Evolutionary conservation across 2,329 filamentous ascomycete species (phyloP).

Genomic region (Pseudogymnoascus sp.): DNA sequence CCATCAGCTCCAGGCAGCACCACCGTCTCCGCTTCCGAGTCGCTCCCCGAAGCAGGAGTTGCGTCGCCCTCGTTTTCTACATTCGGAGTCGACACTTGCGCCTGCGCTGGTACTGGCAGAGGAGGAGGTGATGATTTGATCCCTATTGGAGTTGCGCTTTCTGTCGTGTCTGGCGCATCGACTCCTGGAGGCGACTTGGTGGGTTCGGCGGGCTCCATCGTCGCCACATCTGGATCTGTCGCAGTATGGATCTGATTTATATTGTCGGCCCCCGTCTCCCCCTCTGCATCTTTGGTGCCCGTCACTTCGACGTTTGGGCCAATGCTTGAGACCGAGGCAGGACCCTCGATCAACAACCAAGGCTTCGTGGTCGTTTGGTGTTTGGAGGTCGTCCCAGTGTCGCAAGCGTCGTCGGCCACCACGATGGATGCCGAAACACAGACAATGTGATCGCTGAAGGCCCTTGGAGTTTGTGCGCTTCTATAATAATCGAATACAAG

Average conservation of each 20-base stretch:
- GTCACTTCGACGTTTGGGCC: slow-evolving; percentile 12
- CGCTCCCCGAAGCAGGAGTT: slow-evolving; percentile 41
- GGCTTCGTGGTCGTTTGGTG: slow-evolving; percentile 7
- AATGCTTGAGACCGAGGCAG: slow-evolving; percentile 10
- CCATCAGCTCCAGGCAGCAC: slow-evolving; percentile 61
- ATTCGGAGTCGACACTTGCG: background rate
- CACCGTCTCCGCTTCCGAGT: slow-evolving; percentile 68
- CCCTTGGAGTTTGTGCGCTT: slow-evolving; percentile 8
- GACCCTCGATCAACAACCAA: slow-evolving; percentile 11
- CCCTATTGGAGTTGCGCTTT: slow-evolving; percentile 23
- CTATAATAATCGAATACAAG: background rate
- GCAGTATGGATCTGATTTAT: slow-evolving; percentile 30
- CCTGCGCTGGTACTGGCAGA: slow-evolving; percentile 15
- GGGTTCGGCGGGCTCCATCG: slow-evolving; percentile 3
- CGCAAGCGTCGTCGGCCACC: slow-evolving; percentile 6
- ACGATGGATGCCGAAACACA: slow-evolving; percentile 12
- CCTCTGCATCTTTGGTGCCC: slow-evolving; percentile 26
- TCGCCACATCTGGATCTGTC: slow-evolving; percentile 18
- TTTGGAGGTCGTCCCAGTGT: slow-evolving; percentile 1
- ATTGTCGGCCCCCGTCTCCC: slow-evolving; percentile 26
- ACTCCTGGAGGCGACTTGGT: slow-evolving; percentile 10
- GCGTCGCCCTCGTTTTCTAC: slow-evolving; percentile 25
- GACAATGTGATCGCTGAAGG: background rate
- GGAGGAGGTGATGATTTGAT: slow-evolving; percentile 29
- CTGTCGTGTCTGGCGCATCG: slow-evolving; percentile 21